Percentiles rank a stretch among this genome's conserved stretches.
phyloP scores from a whole-genome alignment of 2,329 filamentous ascomycete genomes.

The Aspergillus candidus region DNA sequence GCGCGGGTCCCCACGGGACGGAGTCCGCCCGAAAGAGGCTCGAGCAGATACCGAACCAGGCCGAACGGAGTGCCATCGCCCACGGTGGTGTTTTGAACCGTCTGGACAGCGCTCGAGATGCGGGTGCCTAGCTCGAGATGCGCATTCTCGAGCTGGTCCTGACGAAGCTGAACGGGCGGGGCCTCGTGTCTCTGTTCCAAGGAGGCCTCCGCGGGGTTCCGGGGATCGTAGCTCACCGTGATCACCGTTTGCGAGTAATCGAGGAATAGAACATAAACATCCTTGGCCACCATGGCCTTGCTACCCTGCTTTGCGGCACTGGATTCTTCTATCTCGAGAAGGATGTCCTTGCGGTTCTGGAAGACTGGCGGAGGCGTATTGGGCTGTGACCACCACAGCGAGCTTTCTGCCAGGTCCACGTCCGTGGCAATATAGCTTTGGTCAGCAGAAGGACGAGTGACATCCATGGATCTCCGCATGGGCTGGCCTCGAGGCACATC shows the following conservation, averaged over 20 bases:
- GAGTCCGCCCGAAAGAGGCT: conserved; percentile 66
- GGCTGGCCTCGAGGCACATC: conserved; percentile 55
- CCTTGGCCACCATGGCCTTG: conserved; percentile 66
- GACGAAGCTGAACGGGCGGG: conserved; percentile 73
- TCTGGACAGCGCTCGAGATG: conserved; percentile 63
- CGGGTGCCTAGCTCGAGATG: conserved; percentile 75
- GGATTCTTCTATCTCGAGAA: conserved; percentile 75
- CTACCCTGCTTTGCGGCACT: conserved; percentile 63
- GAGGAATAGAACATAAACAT: conserved; percentile 81
- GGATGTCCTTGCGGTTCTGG: conserved; percentile 74
- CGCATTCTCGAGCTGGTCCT: conserved; percentile 86
- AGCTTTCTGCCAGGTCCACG: conserved; percentile 67
- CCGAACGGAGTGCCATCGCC: conserved; percentile 76
- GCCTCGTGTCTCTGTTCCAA: conserved; percentile 82
- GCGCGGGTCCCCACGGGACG: conserved; percentile 79
- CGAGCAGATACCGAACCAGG: conserved; percentile 73
- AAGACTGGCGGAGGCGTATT: conserved; percentile 74
- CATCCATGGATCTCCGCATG: conserved; percentile 64
- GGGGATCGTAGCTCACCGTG: conserved; percentile 69
- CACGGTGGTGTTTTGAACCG: conserved; percentile 72
- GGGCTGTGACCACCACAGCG: conserved; percentile 81
- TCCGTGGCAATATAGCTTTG: conserved; percentile 83
- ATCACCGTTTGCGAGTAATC: conserved; percentile 96
- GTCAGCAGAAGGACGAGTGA: conserved; percentile 66
- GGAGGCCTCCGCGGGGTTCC: conserved; percentile 64